Conservation (phyloP, 495 filamentous ascomycete species). For the Wilcoxina mikolae region DNA sequence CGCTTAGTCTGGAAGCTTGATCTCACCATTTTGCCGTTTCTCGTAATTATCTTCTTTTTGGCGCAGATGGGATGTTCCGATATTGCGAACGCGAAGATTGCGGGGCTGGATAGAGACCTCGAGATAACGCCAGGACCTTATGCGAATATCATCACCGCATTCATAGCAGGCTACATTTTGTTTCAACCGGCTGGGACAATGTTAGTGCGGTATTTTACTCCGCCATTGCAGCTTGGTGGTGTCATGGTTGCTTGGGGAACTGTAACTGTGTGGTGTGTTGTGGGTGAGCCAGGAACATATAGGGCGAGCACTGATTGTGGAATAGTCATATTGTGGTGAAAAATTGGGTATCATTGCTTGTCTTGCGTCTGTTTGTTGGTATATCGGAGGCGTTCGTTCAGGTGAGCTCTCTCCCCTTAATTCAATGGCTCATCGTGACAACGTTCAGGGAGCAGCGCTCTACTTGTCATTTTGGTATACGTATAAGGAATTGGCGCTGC, state of each 20-base stretch:
- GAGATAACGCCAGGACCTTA: background rate
- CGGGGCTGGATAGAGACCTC: slow-evolving; percentile 6
- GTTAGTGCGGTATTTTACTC: background rate
- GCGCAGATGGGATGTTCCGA: slow-evolving; percentile 3
- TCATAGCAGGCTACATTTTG: slow-evolving; percentile 1
- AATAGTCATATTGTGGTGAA: background rate
- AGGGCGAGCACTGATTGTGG: background rate
- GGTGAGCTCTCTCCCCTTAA: no score
- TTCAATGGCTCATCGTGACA: no score
- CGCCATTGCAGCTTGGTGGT: background rate
- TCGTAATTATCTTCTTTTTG: background rate
- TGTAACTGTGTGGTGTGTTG: background rate
- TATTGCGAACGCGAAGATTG: slow-evolving; percentile 9
- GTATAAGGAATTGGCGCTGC: slow-evolving; percentile 7
- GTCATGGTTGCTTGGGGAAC: background rate
- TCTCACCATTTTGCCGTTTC: background rate
- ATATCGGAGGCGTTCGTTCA: background rate
- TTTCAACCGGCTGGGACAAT: slow-evolving; percentile 9
- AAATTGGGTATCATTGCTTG: background rate
- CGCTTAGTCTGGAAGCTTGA: background rate
- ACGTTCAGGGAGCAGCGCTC: slow-evolving; percentile 4
- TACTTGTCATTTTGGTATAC: slow-evolving; percentile 12
- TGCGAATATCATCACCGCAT: slow-evolving; percentile 2
- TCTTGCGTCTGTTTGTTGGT: background rate
- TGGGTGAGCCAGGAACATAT: background rate